Base-by-base conservation (phyloP, 768 basidiomycete species). In the Psilocybe tampanensis region DNA sequence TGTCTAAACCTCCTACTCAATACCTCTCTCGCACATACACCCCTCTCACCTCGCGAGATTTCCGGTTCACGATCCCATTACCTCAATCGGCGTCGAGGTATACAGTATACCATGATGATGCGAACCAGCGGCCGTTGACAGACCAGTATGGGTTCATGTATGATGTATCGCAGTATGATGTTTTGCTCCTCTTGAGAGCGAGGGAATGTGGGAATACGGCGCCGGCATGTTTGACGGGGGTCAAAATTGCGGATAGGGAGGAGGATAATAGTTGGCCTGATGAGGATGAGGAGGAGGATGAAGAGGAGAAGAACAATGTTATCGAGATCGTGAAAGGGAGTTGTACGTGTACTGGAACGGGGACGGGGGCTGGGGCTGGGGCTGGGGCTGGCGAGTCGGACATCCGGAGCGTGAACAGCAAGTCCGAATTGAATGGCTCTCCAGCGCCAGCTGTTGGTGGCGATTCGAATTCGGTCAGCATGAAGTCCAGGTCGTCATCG, bases 101-200 rank as follows among this genome's bases (percentile, higher is more conserved):
- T 44, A 44, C 77, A 80, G 39, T 84, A 82, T 62, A 82, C 48
- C 76, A 76, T 18, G 78, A 79, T 44, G 82, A 84, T 33, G 76
- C 79, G 61, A 79, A 73, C 55, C 79, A 81, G 49, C 77, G 83
- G 47, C 84, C 84, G 2, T 74, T 94, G 55, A 93, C 92, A 18
- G 94, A 95, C 59, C 86, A 92, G 5, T 95, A 88, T 64, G 94
- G 94, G 0, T 95, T 95, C 74, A 88, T 95, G 70, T 95, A 95
- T 57, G 92, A 94, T 61, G 82, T 94, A 1, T 84, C 86, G 2
- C 81, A 86, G 63, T 92, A 94, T 64, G 94, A 95, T 64, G 79
- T 90, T 23, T 77, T 93, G 22, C 73, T 96, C 13, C 79, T 95
- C 23, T 70, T 89, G 8, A 80, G 90, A 24, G 90, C 89, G 17